Conservation (phyloP, 192 early-diverging fungal genomes). For the Podochytrium sp. region DNA sequence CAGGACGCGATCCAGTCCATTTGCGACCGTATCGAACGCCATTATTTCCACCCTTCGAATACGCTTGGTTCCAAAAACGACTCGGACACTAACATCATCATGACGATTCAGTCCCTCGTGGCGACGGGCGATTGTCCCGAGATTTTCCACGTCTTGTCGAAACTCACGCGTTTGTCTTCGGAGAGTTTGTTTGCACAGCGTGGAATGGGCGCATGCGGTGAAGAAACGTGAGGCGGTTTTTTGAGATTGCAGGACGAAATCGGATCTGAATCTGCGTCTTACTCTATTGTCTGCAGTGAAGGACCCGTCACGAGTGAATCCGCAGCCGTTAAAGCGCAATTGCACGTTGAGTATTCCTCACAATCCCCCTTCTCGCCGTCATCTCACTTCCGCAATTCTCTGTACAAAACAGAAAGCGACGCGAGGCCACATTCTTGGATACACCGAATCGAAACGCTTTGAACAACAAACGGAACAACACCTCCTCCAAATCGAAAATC, state of each 20-base stretch:
- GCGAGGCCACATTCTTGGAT: background rate
- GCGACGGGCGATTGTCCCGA: background rate
- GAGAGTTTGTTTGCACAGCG: background rate
- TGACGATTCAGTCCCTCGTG: background rate
- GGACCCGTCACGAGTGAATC: too few relatives aligned
- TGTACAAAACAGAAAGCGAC: slow-evolving; percentile 9
- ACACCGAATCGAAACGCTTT: background rate
- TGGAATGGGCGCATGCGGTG: too few relatives aligned
- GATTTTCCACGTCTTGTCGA: background rate
- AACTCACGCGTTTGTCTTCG: background rate
- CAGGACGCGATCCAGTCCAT: background rate
- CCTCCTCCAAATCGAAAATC: background rate
- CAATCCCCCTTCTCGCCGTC: too few relatives aligned
- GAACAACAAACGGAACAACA: slow-evolving; percentile 2
- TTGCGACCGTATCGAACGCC: background rate
- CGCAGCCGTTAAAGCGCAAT: background rate
- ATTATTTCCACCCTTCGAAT: background rate
- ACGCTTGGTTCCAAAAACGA: background rate
- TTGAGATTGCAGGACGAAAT: too few relatives aligned
- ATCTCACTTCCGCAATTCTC: background rate
- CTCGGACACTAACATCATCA: background rate
- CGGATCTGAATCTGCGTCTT: too few relatives aligned
- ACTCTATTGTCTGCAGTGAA: too few relatives aligned
- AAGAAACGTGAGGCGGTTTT: too few relatives aligned
- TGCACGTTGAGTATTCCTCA: background rate